Evolutionary conservation across 371 early-diverging fungal genomes (phyloP).

Genomic region (Apophysomyces variabilis): DNA sequence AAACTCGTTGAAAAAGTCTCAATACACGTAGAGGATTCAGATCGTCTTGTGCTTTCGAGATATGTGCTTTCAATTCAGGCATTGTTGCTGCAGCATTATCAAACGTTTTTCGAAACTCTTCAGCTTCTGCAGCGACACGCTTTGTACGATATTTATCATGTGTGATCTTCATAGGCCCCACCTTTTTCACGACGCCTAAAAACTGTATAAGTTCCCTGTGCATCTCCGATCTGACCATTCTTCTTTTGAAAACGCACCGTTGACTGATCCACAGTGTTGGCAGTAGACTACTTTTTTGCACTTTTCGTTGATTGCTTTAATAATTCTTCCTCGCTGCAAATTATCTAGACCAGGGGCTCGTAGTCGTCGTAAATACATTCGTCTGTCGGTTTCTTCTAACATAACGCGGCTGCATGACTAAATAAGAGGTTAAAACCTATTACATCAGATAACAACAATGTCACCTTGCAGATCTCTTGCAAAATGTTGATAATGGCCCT

Average conservation of each 20-base stretch:
- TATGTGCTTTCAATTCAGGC: slow-evolving; percentile 78
- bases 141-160: slow-evolving; percentile 93
- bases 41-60: slow-evolving; percentile 92
- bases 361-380: slow-evolving; percentile 72
- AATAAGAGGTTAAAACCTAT: too few species aligned
- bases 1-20: slow-evolving; percentile 86
- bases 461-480: slow-evolving; percentile 97
- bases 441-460: too few species aligned
- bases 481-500: slow-evolving; percentile 88
- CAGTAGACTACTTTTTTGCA: slow-evolving; percentile 94
- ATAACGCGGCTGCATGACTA: slow-evolving; percentile 89
- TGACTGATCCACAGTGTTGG: slow-evolving; percentile 83
- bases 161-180: slow-evolving; percentile 94
- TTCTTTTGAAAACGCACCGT: slow-evolving; percentile 61
- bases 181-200: slow-evolving; percentile 89
- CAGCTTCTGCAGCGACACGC: slow-evolving; percentile 76
- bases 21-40: slow-evolving; percentile 91
- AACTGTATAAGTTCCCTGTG: background rate
- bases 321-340: slow-evolving; percentile 71
- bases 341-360: slow-evolving; percentile 86
- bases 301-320: slow-evolving; percentile 83
- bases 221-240: background rate
- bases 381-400: slow-evolving; percentile 82
- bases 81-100: slow-evolving; percentile 71
- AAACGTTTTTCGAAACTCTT: slow-evolving; percentile 76